Conservation (phyloP, 352 stramenopile genomes). For the Aphanomyces cochlioides region DNA sequence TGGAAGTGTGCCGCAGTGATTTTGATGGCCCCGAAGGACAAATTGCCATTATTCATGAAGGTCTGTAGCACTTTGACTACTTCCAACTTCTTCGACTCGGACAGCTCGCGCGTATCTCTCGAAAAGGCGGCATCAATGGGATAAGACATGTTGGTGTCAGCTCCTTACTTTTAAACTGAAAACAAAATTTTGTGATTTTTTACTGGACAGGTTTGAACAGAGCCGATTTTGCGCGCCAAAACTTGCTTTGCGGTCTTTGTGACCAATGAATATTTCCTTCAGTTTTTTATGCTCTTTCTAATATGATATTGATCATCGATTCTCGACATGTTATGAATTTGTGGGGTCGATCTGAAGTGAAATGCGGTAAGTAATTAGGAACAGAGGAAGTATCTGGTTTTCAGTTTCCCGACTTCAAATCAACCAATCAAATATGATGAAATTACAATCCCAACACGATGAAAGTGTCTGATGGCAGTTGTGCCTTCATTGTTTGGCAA, state of each 20-base stretch:
- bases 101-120: background rate
- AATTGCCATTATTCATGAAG: background rate
- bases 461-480: no score
- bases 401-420: no score
- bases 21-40: background rate
- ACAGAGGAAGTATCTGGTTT: background rate
- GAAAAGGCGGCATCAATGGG: background rate
- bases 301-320: background rate
- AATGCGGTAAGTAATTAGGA: background rate
- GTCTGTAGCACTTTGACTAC: background rate
- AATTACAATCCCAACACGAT: no score
- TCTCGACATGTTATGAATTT: background rate
- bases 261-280: background rate
- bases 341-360: background rate
- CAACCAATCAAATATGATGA: no score
- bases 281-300: slow-evolving; percentile 1
- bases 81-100: background rate
- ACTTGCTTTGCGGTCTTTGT: background rate
- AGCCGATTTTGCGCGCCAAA: no score
- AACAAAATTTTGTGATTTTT: background rate
- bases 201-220: background rate
- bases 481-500: no score
- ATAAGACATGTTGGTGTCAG: background rate
- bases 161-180: background rate
- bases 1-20: background rate